A percentile compares a stretch with the other conserved stretches of the same genome.
Conservation (phyloP, 345 rosid species). For the Ricinus communis region DNA sequence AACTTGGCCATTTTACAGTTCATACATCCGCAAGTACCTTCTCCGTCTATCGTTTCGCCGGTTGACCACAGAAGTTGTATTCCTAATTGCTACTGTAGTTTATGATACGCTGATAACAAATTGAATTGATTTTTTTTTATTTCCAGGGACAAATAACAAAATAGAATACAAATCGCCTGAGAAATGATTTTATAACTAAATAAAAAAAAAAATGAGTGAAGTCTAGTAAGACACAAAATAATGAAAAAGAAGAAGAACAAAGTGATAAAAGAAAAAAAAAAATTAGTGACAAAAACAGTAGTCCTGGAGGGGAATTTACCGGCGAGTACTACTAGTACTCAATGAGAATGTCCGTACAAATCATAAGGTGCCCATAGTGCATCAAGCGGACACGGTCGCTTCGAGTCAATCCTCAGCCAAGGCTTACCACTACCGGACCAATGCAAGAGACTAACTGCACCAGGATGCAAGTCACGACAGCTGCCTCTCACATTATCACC, state of each 20-base stretch:
- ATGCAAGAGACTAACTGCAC: slow-evolving; percentile 91
- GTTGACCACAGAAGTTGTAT: too few species aligned
- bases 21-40: neutral
- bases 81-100: too few species aligned
- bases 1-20: slow-evolving; percentile 8
- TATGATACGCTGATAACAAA: too few species aligned
- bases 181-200: slow-evolving; percentile 23
- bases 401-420: slow-evolving; percentile 83
- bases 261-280: slow-evolving; percentile 10
- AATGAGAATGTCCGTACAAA: slow-evolving; percentile 53
- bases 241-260: slow-evolving; percentile 5
- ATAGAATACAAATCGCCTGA: slow-evolving; percentile 38
- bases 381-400: slow-evolving; percentile 79
- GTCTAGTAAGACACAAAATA: slow-evolving; percentile 2
- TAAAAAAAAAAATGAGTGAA: slow-evolving; percentile 5
- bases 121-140: slow-evolving; percentile 17
- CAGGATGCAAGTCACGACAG: slow-evolving; percentile 85
- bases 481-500: slow-evolving; percentile 92
- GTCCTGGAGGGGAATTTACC: slow-evolving; percentile 25
- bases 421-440: slow-evolving; percentile 99
- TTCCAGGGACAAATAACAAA: slow-evolving; percentile 13
- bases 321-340: slow-evolving; percentile 10
- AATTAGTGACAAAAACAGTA: slow-evolving; percentile 9
- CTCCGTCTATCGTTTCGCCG: too few species aligned
- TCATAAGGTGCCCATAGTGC: slow-evolving; percentile 85